Evolutionary conservation across 2,329 filamentous ascomycete genomes (phyloP).

Genomic region (Colletotrichum ledebouriae): DNA sequence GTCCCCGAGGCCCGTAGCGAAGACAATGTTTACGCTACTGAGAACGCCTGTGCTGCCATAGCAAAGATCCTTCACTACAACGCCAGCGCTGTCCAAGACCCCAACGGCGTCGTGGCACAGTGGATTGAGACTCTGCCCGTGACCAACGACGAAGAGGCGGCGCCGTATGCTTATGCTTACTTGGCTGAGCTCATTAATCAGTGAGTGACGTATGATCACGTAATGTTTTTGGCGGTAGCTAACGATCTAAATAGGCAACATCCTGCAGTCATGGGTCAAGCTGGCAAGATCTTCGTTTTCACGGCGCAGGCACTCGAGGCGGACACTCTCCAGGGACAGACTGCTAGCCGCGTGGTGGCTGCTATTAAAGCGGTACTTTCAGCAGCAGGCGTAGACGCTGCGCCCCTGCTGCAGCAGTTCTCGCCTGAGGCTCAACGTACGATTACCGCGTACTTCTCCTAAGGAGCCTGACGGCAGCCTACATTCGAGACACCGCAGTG

Average conservation of each 20-base stretch:
- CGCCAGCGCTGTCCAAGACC: slow-evolving; percentile 79
- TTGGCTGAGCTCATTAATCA: slow-evolving; percentile 91
- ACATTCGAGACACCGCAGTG: too few relatives aligned
- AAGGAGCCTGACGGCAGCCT: slow-evolving; percentile 44
- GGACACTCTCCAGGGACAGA: slow-evolving; percentile 89
- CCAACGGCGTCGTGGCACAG: slow-evolving; percentile 80
- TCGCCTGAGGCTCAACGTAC: slow-evolving; percentile 84
- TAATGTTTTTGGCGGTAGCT: background rate
- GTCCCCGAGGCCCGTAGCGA: slow-evolving; percentile 86
- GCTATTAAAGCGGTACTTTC: slow-evolving; percentile 84
- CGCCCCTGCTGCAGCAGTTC: slow-evolving; percentile 80
- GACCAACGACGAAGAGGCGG: slow-evolving; percentile 95
- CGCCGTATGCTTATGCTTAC: slow-evolving; percentile 95
- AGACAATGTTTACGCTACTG: slow-evolving; percentile 96
- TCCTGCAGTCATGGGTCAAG: slow-evolving; percentile 81
- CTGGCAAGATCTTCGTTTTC: slow-evolving; percentile 84
- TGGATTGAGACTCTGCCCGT: slow-evolving; percentile 95
- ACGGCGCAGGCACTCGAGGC: slow-evolving; percentile 92
- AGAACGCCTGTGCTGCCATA: slow-evolving; percentile 96
- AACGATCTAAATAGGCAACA: slow-evolving; percentile 77
- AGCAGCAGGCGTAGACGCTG: slow-evolving; percentile 80
- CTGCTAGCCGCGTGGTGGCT: slow-evolving; percentile 80
- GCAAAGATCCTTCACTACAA: slow-evolving; percentile 98
- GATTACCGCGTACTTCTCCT: slow-evolving; percentile 84
- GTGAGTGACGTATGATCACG: slow-evolving; percentile 69